phyloP scores from a whole-genome alignment of 495 filamentous ascomycete genomes.

The Penicillium argentinense region DNA sequence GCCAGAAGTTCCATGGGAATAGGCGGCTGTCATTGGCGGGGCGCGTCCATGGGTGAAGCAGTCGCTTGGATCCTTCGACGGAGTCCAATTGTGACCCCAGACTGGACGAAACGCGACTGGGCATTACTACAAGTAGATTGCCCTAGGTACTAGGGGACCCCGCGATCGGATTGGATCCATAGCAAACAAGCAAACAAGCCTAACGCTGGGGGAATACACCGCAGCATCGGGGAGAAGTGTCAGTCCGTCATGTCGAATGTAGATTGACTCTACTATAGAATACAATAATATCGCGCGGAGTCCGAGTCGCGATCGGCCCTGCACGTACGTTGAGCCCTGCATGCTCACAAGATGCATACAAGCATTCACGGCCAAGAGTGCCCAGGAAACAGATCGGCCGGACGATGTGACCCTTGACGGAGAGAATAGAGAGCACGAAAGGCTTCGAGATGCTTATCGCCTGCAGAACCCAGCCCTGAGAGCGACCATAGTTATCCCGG shows the following conservation, averaged over 20 bases:
- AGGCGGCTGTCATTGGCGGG: slow-evolving; percentile 10
- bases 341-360: neutral
- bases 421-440: neutral
- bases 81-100: slow-evolving; percentile 2
- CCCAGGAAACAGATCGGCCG: neutral
- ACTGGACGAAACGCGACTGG: neutral
- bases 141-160: neutral
- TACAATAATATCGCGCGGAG: slow-evolving; percentile 7
- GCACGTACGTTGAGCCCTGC: slow-evolving; percentile 14
- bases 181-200: neutral
- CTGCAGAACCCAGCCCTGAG: neutral
- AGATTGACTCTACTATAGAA: neutral
- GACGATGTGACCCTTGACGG: slow-evolving; percentile 19
- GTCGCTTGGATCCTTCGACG: slow-evolving; percentile 4
- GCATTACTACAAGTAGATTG: too few relatives aligned
- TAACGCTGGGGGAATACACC: neutral
- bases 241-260: neutral
- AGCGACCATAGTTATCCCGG: too few relatives aligned
- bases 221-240: neutral
- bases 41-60: slow-evolving; percentile 6
- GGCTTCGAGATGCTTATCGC: slow-evolving; percentile 1
- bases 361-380: neutral
- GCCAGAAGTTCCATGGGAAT: neutral
- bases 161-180: neutral
- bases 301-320: slow-evolving; percentile 13